Evolutionary conservation across 345 rosid species (phyloP).

Genomic region (Salix udensis): DNA sequence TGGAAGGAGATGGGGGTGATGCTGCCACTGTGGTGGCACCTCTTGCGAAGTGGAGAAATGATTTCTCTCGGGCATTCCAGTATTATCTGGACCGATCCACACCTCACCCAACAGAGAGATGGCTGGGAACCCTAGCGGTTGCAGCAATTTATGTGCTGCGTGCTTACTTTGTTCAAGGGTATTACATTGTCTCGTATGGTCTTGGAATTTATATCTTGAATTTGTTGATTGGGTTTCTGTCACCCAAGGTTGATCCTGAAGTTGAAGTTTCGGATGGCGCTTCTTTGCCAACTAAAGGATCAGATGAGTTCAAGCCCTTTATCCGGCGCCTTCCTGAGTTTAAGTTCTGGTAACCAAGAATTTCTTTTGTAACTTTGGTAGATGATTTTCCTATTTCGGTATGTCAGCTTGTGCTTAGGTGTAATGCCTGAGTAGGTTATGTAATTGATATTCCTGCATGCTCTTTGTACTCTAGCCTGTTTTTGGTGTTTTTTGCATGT

Average conservation of each 20-base stretch:
- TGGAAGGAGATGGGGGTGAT: slow-evolving; percentile 44
- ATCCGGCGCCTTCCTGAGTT: slow-evolving; percentile 83
- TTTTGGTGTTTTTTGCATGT: background rate
- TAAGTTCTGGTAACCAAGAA: slow-evolving; percentile 57
- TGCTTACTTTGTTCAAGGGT: slow-evolving; percentile 57
- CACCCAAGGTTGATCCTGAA: slow-evolving; percentile 76
- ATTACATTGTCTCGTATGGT: slow-evolving; percentile 58
- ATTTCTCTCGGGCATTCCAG: slow-evolving; percentile 56
- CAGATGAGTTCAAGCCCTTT: slow-evolving; percentile 72
- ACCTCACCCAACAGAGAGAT: slow-evolving; percentile 49
- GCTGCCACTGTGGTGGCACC: slow-evolving; percentile 34
- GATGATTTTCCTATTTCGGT: background rate
- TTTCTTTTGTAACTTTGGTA: background rate
- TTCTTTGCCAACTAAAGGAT: slow-evolving; percentile 42
- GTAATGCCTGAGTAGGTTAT: background rate
- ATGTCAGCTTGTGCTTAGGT: background rate
- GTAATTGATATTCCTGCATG: background rate
- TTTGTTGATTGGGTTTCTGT: slow-evolving; percentile 71
- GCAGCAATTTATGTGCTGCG: slow-evolving; percentile 52
- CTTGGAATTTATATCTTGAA: slow-evolving; percentile 73
- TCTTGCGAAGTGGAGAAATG: slow-evolving; percentile 44
- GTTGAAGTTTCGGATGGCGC: slow-evolving; percentile 55
- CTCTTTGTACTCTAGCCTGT: background rate
- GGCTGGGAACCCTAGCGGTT: slow-evolving; percentile 58
- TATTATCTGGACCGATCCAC: slow-evolving; percentile 71